Conservation (phyloP, 805 yeast genomes). For the Monosporozyma aerobia region DNA sequence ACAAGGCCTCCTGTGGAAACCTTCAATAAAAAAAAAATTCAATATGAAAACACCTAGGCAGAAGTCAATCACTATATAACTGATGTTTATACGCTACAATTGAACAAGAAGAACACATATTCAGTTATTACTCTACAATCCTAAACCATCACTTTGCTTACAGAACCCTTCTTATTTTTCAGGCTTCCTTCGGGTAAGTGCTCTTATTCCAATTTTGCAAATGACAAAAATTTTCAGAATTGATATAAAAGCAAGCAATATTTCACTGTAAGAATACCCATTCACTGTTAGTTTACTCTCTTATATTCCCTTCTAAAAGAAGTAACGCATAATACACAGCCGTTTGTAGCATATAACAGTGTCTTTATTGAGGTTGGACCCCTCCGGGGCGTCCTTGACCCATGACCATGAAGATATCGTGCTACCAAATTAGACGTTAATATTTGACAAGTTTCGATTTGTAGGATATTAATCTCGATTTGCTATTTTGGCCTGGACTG, state of each 20-base stretch:
- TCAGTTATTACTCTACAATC: background rate
- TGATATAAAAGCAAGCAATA: background rate
- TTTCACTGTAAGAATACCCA: background rate
- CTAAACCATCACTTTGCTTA: background rate
- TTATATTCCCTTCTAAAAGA: constrained; percentile 7
- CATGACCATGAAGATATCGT: constrained; percentile 56
- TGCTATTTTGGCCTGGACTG: constrained; percentile 40
- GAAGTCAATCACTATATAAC: background rate
- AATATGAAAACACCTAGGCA: background rate
- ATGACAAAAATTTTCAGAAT: background rate
- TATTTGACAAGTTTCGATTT: background rate
- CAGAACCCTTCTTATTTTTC: background rate
- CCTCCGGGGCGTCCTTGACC: constrained; percentile 54
- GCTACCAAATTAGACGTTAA: constrained; percentile 16
- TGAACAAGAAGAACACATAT: background rate
- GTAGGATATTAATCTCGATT: constrained; percentile 2
- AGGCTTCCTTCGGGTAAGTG: background rate
- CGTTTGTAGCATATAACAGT: constrained; percentile 50
- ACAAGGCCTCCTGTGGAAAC: background rate
- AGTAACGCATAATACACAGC: constrained; percentile 59
- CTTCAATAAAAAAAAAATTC: background rate
- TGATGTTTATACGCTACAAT: background rate
- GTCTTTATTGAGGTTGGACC: constrained; percentile 62
- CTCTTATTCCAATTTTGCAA: background rate
- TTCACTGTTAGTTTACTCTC: background rate